Evolutionary conservation across 345 rosid genomes (phyloP), one percentile per base, ranked within the genome.

Genomic region (Mallotus nudiflorus): DNA sequence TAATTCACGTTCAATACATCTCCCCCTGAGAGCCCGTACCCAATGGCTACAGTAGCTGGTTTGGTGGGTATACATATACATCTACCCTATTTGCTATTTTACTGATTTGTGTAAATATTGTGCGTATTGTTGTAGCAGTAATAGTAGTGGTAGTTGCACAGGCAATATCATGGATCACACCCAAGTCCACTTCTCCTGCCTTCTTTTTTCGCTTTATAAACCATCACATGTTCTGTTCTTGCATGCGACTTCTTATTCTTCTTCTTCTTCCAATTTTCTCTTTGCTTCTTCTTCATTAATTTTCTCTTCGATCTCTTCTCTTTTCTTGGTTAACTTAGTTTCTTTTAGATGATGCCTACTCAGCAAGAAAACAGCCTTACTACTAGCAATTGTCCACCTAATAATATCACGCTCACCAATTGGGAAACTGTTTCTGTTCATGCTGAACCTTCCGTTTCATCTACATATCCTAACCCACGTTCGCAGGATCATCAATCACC

Each of bases 341-440:
- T 54, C n/a, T 63, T 8, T 56, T 48, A 45, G 59, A 78, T 78
- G 85, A 89, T 89, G 92, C 89, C 91, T 65, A 96, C 87, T 25
- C 82, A 84, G 75, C 91, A 79, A 80, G 91, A 92, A 25, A 77
- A 61, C 45, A 65, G 46, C 64, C 69, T 58, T 68, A 66, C 68
- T 68, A 66, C 68, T 19, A 46, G 11, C 53, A 69, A 64, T 46
- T 55, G 65, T 68, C 62, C 81, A 0, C 61, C 74, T 10, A 75
- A 52, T 50, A 3, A 33, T 33, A 69, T 57, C 62, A 57, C 51
- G 64, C 67, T 61, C 16, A 10, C 84, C 12, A 79, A 66, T 74
- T 77, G 84, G 70, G 87, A 83, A 54, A 69, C 77, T 50, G 60
- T 77, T 39, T 81, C 86, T 29, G 84, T 83, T 62, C 86, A 81